Conservation (phyloP, 2,329 filamentous ascomycete species). For the Aspergillus ochraceoroseus region DNA sequence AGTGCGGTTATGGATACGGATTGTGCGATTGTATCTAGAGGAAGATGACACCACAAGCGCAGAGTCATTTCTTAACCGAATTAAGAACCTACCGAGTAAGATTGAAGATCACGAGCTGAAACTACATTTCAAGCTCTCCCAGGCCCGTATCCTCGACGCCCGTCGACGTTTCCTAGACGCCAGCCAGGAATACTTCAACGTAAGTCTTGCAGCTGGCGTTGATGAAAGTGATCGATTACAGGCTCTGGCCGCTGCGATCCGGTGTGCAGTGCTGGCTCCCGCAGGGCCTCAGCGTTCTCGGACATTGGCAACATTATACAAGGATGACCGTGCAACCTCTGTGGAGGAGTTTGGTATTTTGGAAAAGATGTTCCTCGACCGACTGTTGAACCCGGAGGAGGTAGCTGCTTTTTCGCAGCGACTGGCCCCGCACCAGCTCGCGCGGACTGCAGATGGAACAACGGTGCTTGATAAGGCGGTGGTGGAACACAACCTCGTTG, state of each 20-base stretch:
- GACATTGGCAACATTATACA: constrained; percentile 78
- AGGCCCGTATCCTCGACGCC: constrained; percentile 88
- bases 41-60: constrained; percentile 84
- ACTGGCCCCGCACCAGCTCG: constrained; percentile 81
- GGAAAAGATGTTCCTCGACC: constrained; percentile 96
- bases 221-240: constrained; percentile 80
- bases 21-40: constrained; percentile 90
- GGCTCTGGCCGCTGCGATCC: constrained; percentile 79
- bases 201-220: constrained; percentile 72
- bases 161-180: constrained; percentile 86
- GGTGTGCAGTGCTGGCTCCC: constrained; percentile 86
- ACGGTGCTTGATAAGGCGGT: constrained; percentile 92
- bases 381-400: constrained; percentile 73
- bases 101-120: constrained; percentile 68
- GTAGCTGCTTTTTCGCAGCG: constrained; percentile 78
- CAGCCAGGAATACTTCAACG: constrained; percentile 78
- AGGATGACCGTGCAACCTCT: constrained; percentile 75
- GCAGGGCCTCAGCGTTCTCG: constrained; percentile 80
- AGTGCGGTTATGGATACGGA: constrained; percentile 83
- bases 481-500: constrained; percentile 91
- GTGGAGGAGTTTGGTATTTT: constrained; percentile 80
- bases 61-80: constrained; percentile 84
- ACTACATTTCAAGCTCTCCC: constrained; percentile 82
- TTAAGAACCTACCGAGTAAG: constrained; percentile 82
- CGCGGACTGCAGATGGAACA: constrained; percentile 80